These are phyloP conservation scores for Perkinsus chesapeaki DNA, from an alignment of 169 alveolate genomes.

Conservation along the genomic window DNA sequence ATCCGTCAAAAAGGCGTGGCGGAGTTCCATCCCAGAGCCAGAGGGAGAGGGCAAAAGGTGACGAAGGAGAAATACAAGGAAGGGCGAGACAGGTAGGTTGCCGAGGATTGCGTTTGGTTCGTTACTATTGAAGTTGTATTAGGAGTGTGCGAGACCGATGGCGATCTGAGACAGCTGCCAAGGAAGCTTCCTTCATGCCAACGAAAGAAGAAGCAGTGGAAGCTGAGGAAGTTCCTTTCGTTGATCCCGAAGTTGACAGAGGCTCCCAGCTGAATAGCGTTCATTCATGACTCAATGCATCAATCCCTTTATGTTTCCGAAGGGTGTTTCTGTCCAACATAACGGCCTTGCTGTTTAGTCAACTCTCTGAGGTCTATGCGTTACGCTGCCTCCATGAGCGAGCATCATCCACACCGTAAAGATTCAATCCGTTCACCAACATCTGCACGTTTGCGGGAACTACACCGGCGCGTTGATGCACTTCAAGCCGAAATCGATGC, in stretches of 20 bases:
- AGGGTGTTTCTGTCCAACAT: too few relatives aligned
- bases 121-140: not conserved
- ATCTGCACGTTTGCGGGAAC: not conserved
- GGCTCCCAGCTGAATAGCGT: too few relatives aligned
- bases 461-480: not conserved
- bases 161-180: not conserved
- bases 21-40: slow-evolving; percentile 4
- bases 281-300: too few relatives aligned
- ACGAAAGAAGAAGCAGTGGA: too few relatives aligned
- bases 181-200: not conserved
- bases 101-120: not conserved
- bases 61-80: not conserved
- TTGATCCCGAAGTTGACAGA: too few relatives aligned
- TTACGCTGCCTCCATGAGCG: too few relatives aligned
- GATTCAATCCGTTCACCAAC: not conserved
- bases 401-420: too few relatives aligned
- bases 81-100: not conserved
- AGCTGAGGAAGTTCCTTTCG: too few relatives aligned
- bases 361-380: too few relatives aligned
- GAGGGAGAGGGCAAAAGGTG: not conserved
- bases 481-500: not conserved
- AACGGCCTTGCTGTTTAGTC: too few relatives aligned
- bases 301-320: too few relatives aligned
- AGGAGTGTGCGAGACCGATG: not conserved
- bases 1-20: slow-evolving; percentile 7